Conservation (phyloP, 495 filamentous ascomycete species). For the Corynascus novoguineensis region DNA sequence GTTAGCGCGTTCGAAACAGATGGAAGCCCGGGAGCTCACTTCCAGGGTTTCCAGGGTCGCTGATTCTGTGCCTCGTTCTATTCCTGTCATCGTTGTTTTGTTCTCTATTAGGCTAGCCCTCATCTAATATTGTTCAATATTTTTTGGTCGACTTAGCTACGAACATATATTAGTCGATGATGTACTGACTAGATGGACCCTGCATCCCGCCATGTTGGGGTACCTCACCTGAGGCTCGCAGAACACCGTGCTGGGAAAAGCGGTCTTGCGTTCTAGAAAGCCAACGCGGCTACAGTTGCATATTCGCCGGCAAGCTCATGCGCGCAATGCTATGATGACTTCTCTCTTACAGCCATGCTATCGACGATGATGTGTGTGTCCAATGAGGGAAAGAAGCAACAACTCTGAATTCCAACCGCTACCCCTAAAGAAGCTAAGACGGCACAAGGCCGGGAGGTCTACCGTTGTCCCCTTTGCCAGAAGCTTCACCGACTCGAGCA, state of each 20-base stretch:
- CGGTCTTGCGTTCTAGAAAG: no score
- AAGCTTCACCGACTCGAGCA: neutral
- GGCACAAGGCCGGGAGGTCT: neutral
- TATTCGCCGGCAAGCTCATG: no score
- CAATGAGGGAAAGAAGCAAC: neutral
- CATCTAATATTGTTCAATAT: no score
- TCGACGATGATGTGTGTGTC: neutral
- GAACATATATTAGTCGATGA: no score
- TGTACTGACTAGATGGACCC: no score
- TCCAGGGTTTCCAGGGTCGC: constrained; percentile 1
- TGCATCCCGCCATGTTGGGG: no score
- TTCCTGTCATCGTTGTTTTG: no score
- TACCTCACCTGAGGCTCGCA: no score
- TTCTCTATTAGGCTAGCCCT: no score
- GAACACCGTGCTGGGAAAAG: no score
- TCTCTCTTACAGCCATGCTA: constrained; percentile 4
- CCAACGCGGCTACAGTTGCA: no score
- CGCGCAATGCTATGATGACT: neutral
- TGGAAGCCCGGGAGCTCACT: neutral
- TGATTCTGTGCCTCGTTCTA: neutral
- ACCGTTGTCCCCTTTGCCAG: neutral
- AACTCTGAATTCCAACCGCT: neutral
- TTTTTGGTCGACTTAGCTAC: no score
- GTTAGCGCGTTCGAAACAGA: neutral
- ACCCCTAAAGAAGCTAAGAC: neutral